Evolutionary conservation across 2,329 filamentous ascomycete species (phyloP), one percentile per base, ranked within the genome.

Genomic region (Huntiella moniliformis): DNA sequence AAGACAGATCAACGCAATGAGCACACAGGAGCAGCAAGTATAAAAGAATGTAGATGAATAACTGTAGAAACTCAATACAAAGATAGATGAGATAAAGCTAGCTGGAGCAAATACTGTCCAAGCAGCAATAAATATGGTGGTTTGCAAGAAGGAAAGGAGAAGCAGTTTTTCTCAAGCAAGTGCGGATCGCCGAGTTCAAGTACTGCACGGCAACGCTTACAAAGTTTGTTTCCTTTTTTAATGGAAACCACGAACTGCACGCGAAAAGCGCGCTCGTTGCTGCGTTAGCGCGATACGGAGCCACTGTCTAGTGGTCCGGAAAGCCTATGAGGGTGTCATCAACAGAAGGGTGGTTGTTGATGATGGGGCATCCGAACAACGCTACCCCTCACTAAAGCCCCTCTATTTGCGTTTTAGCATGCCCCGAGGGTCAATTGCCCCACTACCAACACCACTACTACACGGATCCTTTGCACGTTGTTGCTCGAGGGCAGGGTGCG

Each of bases 61-160:
- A 28, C 22, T 28, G 33, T 18, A 28, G 16, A 47, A 16, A 33
- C 5, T 28, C 16, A 32, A 35, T 7, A 17, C 16, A 17, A 34
- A 15, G n/a, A 18, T 32, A 17, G 18, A 15, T 16, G 41, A 37
- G 16, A 37, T 13, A 13, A 39, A n/a, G 15, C 15, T 15, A 4
- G 11, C 42, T 40, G 51, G 22, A 8, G 22, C 22, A 28, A 28
- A 28, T 28, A 28, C 22, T 28, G 46, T 52, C 51, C 43, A 54
- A 51, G 42, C 50, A 51, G 53, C 48, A 49, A 42, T 47, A 52
- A 46, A 43, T 49, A 42, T 51, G 44, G 48, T 47, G 49, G 22
- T 3, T 28, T 28, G 22, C 22, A 28, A 51, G 48, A 48, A 52
- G 33, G 51, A 44, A 49, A 51, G 47, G 51, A 54, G 39, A 48